phyloP scores from a whole-genome alignment of 148 eudicot genomes.

The Agrostemma githago region DNA sequence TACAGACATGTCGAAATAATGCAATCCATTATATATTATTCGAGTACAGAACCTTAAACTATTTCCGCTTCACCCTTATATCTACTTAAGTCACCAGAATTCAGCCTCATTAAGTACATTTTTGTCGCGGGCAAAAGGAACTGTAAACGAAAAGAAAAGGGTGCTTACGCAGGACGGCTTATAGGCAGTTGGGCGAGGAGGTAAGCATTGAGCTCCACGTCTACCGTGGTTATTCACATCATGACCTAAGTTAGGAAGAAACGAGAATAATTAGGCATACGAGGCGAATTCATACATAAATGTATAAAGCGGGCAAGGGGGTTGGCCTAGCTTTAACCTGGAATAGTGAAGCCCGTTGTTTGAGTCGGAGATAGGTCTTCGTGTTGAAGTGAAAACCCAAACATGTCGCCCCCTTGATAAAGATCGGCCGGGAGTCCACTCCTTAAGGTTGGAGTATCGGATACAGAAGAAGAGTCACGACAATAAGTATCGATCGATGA shows the following conservation, averaged over 20 bases:
- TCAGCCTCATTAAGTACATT: too few species aligned
- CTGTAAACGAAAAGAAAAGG: too few species aligned
- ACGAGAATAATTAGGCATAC: slow-evolving; percentile 3
- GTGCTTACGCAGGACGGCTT: slow-evolving; percentile 47
- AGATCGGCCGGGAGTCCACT: slow-evolving; percentile 37
- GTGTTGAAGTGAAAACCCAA: slow-evolving; percentile 48
- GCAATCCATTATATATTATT: slow-evolving; percentile 29
- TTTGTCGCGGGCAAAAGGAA: too few species aligned
- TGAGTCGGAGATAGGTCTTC: slow-evolving; percentile 70
- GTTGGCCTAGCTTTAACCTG: too few species aligned
- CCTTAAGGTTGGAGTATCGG: slow-evolving; percentile 38
- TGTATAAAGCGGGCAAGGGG: too few species aligned
- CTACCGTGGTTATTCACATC: slow-evolving; percentile 24
- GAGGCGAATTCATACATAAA: neutral
- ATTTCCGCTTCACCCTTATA: neutral
- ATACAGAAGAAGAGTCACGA: slow-evolving; percentile 29
- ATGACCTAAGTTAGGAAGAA: slow-evolving; percentile 26
- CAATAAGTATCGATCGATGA: slow-evolving; percentile 30
- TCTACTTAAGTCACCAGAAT: neutral
- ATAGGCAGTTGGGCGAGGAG: slow-evolving; percentile 40
- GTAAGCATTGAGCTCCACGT: slow-evolving; percentile 32
- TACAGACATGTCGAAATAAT: slow-evolving; percentile 22
- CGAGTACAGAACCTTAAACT: slow-evolving; percentile 9
- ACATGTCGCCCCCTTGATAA: slow-evolving; percentile 30
- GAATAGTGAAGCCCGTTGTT: too few species aligned